Base-by-base conservation (phyloP, 2,329 filamentous ascomycete genomes). In the Thermoascus crustaceus region DNA sequence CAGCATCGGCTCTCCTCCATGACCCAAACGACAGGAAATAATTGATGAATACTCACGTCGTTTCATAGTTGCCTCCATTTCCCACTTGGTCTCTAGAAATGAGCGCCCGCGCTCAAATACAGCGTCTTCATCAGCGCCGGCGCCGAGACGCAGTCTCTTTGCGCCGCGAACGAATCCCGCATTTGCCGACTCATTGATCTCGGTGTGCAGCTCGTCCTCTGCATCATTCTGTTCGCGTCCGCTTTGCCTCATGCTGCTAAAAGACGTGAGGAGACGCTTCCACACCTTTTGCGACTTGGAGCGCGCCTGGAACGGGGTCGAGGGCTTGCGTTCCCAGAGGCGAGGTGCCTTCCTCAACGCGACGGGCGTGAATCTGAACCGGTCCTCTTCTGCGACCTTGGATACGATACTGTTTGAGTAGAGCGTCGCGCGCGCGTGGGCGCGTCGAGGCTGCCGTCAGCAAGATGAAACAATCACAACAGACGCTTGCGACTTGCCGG, bases 261-360 rank as follows among this genome's bases (percentile, higher is more conserved):
- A 61, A 3, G 55, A 57, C 5, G 53, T 47, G 18, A 53, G 53
- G 39, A 67, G 57, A 31, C 65, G 58, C 44, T 67, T 68, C 65
- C 65, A 68, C 36, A 68, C 52, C 37, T 66, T 68, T 32, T 61
- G 61, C 24, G 63, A 53, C 25, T 61, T 63, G 25, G 58, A 52
- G 7, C 61, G 60, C 9, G 56, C 45, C 23, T 54, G 42, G 32
- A 63, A 60, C 3, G 64, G 57, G 4, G 60, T 64, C 3, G 63
- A 58, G 11, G 64, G 64, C 37, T 61, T 61, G 38, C 65, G 63
- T 37, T 68, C 64, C 65, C 65, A 68, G 38, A 61, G 45, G 37
- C 60, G 62, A 19, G 62, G 61, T 22, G 51, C 40, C 20, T 50
- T 48, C n/a, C 49, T 38, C 20, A 49, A 47, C 31, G 60, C 59